Evolutionary conservation across 208 protist species (phyloP).

Genomic region (Strigomonas culicis): DNA sequence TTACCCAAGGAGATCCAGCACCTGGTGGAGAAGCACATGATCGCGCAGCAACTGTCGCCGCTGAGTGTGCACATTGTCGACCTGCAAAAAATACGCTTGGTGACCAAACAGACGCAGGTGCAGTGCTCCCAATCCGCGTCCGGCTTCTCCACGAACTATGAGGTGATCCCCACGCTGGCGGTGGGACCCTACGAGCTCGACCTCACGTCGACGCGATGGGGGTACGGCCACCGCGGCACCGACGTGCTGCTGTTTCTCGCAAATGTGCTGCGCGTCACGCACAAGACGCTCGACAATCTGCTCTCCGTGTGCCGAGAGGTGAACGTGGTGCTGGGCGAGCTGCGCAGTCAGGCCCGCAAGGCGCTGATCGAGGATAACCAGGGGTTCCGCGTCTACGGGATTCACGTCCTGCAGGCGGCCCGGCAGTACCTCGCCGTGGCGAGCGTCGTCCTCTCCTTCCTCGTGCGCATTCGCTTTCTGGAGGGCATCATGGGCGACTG

Average conservation of each 20-base stretch:
- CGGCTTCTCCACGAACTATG: conserved; percentile 27
- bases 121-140: conserved; percentile 33
- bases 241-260: conserved; percentile 33
- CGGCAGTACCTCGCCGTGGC: conserved; percentile 21
- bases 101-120: conserved; percentile 17
- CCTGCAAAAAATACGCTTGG: conserved; percentile 21
- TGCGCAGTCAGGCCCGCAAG: conserved; percentile 30
- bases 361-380: conserved; percentile 33
- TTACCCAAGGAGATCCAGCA: conserved; percentile 12
- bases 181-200: conserved; percentile 16
- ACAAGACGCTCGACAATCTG: conserved; percentile 22
- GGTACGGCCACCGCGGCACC: conserved; percentile 15
- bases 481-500: conserved; percentile 39
- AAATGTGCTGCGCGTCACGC: conserved; percentile 25
- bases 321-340: conserved; percentile 26
- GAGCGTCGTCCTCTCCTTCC: conserved; percentile 27
- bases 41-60: conserved; percentile 16
- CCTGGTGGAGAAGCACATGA: conserved; percentile 21
- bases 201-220: conserved; percentile 22
- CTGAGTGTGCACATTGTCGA: conserved; percentile 19
- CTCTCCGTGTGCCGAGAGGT: conserved; percentile 15
- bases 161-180: conserved; percentile 20
- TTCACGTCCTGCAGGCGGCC: conserved; percentile 24
- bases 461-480: conserved; percentile 25
- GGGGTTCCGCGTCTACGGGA: conserved; percentile 35